Conservation (phyloP, 805 yeast genomes). For the Barnettozyma sp. region DNA sequence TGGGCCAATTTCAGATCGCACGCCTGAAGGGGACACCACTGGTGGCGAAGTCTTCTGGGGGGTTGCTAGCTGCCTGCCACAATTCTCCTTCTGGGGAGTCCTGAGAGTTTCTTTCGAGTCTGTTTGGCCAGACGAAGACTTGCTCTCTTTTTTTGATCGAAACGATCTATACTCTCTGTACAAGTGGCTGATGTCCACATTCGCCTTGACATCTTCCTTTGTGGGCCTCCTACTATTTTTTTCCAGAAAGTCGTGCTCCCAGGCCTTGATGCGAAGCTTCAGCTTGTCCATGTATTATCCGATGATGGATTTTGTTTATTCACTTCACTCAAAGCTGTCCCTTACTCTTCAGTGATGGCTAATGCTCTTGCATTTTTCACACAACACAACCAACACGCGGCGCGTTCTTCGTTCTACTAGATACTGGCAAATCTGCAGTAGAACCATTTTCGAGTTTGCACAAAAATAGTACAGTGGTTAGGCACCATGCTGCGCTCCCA, state of each 20-base stretch:
- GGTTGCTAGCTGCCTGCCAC: constrained; percentile 12
- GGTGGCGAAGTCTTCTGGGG: constrained; percentile 23
- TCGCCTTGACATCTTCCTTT: constrained; percentile 39
- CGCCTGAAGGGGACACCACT: constrained; percentile 6
- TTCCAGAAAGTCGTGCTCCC: constrained; percentile 44
- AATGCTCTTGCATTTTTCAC: no score
- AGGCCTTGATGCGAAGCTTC: constrained; percentile 41
- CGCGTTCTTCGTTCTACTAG: no score
- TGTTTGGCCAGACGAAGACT: background rate
- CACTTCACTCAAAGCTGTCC: no score
- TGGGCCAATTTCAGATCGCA: constrained; percentile 55
- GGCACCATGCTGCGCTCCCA: no score
- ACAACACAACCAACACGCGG: no score
- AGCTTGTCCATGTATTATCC: constrained; percentile 25
- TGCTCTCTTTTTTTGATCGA: background rate
- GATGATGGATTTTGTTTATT: no score
- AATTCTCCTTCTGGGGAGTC: constrained; percentile 23
- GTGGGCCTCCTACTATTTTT: constrained; percentile 39
- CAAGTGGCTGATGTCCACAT: constrained; percentile 30
- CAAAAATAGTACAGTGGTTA: no score
- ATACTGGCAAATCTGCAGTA: no score
- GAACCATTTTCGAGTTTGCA: no score
- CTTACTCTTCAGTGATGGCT: no score
- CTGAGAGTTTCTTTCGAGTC: constrained; percentile 28
- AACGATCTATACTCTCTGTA: constrained; percentile 12